These are phyloP conservation scores for Leishmania gerbilli DNA, from an alignment of 208 protist genomes.

Conservation along the genomic window DNA sequence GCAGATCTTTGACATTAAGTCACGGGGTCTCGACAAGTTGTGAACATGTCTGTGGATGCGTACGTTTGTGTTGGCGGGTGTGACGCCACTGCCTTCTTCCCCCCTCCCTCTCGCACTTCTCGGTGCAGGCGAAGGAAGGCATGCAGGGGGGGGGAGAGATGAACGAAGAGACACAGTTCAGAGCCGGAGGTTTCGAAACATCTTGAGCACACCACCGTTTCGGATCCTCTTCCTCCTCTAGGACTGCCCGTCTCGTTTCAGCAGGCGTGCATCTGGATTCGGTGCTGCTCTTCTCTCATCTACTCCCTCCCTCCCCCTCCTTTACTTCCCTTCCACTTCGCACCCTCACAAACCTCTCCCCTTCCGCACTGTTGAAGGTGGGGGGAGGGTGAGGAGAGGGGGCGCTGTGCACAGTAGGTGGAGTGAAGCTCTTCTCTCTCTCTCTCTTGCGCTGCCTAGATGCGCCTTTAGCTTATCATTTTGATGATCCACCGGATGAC, in stretches of 20 bases:
- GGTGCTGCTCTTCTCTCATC: not conserved
- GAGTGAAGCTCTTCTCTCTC: not conserved
- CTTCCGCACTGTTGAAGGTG: not conserved
- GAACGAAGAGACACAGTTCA: not conserved
- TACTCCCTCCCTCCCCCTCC: too few relatives aligned
- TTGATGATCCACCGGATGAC: not conserved
- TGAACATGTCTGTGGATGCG: not conserved
- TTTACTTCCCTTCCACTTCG: not conserved
- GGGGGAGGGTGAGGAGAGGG: not conserved
- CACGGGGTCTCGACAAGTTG: constrained; percentile 49
- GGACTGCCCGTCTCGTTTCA: not conserved
- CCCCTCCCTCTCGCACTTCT: not conserved
- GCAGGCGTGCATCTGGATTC: not conserved
- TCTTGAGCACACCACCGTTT: not conserved
- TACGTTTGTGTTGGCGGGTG: not conserved
- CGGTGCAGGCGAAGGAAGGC: not conserved
- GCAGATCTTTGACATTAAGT: constrained; percentile 88
- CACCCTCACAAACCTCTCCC: not conserved
- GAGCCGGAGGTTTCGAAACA: not conserved
- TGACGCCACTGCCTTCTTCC: not conserved
- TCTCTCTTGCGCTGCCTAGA: not conserved
- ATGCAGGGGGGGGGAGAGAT: not conserved
- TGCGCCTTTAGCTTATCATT: too few relatives aligned
- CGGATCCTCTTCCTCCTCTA: not conserved
- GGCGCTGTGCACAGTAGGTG: not conserved